Conservation (phyloP, 2,329 filamentous ascomycete genomes). For the Alternaria viburni region DNA sequence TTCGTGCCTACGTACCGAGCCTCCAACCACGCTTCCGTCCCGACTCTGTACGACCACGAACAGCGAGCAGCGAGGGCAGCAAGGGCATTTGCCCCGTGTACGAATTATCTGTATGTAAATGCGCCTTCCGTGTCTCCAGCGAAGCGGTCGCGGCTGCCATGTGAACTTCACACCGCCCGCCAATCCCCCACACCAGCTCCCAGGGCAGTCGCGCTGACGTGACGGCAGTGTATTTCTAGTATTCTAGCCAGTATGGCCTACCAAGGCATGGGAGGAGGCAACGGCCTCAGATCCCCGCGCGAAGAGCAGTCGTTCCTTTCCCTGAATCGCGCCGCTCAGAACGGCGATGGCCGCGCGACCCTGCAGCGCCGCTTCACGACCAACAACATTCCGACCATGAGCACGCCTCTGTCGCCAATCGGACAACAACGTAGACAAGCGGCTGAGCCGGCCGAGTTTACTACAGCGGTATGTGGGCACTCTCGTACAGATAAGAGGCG, state of each 20-base stretch:
- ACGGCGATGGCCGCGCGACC: slow-evolving; percentile 72
- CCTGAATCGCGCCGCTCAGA: slow-evolving; percentile 66
- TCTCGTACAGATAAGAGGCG: slow-evolving; percentile 15
- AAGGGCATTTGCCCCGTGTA: slow-evolving; percentile 39
- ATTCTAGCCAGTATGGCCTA: slow-evolving; percentile 63
- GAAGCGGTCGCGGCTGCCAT: slow-evolving; percentile 22
- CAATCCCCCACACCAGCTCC: slow-evolving; percentile 40
- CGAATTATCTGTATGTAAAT: slow-evolving; percentile 34
- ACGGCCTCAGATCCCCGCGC: slow-evolving; percentile 79
- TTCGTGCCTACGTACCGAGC: slow-evolving; percentile 9
- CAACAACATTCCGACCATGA: slow-evolving; percentile 78
- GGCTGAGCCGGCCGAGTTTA: slow-evolving; percentile 60
- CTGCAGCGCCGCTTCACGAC: slow-evolving; percentile 94
- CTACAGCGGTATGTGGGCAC: slow-evolving; percentile 57
- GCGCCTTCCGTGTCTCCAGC: slow-evolving; percentile 11
- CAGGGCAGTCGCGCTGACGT: slow-evolving; percentile 36
- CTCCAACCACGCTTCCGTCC: slow-evolving; percentile 17
- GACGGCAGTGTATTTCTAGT: slow-evolving; percentile 48
- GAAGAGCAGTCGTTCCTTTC: slow-evolving; percentile 78
- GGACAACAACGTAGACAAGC: slow-evolving; percentile 62
- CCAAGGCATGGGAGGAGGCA: slow-evolving; percentile 67
- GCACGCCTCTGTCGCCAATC: slow-evolving; percentile 69
- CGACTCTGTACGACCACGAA: slow-evolving; percentile 21
- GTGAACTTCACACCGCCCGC: slow-evolving; percentile 42
- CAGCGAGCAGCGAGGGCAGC: slow-evolving; percentile 22